Percentiles rank a stretch among this genome's conserved stretches.
Conservation (phyloP, 768 basidiomycete species). For the Suillus cothurnatus region DNA sequence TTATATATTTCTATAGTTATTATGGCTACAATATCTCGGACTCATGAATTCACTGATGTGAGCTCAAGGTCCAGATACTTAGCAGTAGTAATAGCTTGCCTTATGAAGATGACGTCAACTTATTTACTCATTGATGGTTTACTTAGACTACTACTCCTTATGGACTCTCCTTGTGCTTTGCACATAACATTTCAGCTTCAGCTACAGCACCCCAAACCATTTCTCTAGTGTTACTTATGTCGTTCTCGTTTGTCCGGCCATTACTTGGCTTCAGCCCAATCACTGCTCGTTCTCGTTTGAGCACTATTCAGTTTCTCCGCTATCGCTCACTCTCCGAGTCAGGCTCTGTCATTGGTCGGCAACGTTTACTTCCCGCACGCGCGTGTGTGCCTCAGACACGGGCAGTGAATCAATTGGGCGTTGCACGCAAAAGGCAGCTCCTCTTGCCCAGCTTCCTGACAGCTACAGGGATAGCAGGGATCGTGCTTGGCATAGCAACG, state of each 20-base stretch:
- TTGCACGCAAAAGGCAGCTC: conserved; percentile 11
- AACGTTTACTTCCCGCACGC: neutral
- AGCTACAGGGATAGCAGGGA: conserved; percentile 39
- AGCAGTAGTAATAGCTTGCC: neutral
- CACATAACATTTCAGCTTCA: neutral
- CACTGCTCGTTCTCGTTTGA: conserved; percentile 7
- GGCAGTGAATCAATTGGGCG: neutral
- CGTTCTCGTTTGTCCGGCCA: conserved; percentile 13
- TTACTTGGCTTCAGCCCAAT: conserved; percentile 20
- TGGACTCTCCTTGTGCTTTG: neutral
- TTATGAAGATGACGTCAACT: conserved; percentile 13
- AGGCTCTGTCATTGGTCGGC: conserved; percentile 4
- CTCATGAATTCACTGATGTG: no score
- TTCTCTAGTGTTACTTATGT: neutral
- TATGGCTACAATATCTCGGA: no score
- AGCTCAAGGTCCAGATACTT: neutral
- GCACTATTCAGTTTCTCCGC: conserved; percentile 5
- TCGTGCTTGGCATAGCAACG: conserved; percentile 48
- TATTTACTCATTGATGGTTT: neutral
- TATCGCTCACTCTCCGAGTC: conserved; percentile 1
- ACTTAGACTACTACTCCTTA: neutral
- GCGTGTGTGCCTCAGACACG: conserved; percentile 3
- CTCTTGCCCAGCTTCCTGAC: conserved; percentile 23
- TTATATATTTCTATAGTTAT: no score
- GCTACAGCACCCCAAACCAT: neutral